Evolutionary conservation across 345 rosid genomes (phyloP).

Genomic region (Excoecaria cochinchinensis): DNA sequence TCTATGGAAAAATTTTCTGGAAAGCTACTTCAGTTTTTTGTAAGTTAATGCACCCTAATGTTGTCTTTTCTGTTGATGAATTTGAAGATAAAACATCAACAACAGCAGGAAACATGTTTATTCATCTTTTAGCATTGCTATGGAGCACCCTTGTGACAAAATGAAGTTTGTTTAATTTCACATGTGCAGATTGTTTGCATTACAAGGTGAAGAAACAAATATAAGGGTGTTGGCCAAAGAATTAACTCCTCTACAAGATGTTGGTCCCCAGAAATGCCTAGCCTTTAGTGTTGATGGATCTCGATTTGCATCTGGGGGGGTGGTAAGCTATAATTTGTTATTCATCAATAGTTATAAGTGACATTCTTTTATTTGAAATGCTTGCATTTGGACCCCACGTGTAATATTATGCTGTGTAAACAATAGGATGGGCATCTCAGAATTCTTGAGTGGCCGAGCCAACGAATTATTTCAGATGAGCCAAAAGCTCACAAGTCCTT

Average conservation of each 20-base stretch:
- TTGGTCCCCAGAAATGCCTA: constrained; percentile 75
- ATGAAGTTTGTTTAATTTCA: constrained; percentile 10
- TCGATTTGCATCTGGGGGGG: constrained; percentile 79
- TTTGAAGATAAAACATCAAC: not conserved
- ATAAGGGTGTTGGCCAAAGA: constrained; percentile 53
- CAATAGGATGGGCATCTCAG: constrained; percentile 86
- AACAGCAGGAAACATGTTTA: not conserved
- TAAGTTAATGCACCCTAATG: no score
- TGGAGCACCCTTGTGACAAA: not conserved
- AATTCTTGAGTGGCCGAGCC: constrained; percentile 86
- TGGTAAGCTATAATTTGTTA: constrained; percentile 49
- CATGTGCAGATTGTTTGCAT: constrained; percentile 67
- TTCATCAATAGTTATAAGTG: not conserved
- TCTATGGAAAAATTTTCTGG: no score
- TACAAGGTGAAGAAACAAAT: constrained; percentile 46
- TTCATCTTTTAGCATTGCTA: not conserved
- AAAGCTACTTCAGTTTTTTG: no score
- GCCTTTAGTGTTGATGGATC: constrained; percentile 91
- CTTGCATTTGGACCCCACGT: not conserved
- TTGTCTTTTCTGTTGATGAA: not conserved
- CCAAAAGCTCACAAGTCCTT: constrained; percentile 79
- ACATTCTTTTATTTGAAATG: not conserved
- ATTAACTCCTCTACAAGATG: constrained; percentile 57
- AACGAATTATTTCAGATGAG: constrained; percentile 64
- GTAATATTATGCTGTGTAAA: constrained; percentile 6